Percentiles rank a stretch among this genome's conserved stretches.
These are phyloP conservation scores for Huiozyma sinensis DNA, from an alignment of 805 yeast genomes.

Conservation along the genomic window DNA sequence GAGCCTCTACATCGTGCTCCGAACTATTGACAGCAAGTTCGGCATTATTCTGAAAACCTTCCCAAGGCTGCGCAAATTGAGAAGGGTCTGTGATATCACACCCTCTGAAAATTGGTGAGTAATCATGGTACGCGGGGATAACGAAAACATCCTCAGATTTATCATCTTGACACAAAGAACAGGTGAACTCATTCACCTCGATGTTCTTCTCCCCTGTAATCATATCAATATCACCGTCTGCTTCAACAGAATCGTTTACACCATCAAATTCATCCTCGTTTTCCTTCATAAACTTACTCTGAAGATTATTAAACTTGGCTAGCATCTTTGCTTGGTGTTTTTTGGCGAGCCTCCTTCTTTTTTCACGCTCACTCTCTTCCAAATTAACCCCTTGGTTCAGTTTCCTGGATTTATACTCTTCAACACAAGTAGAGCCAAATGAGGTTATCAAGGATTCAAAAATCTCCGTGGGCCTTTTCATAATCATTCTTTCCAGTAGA, in stretches of 20 bases:
- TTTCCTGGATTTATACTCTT: conserved; percentile 39
- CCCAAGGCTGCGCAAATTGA: conserved; percentile 23
- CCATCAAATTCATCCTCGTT: conserved; percentile 29
- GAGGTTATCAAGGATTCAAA: conserved; percentile 42
- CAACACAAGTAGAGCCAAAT: conserved; percentile 47
- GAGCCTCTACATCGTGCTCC: conserved; percentile 5
- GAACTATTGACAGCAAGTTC: conserved; percentile 14
- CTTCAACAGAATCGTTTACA: conserved; percentile 27
- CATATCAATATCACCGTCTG: conserved; percentile 35
- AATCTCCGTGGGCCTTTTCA: conserved; percentile 37
- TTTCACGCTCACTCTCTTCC: conserved; percentile 46
- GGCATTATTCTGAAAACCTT: conserved; percentile 21
- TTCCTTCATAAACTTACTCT: conserved; percentile 57
- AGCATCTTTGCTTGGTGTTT: conserved; percentile 51
- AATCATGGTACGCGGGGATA: conserved; percentile 40
- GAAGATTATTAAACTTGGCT: conserved; percentile 61
- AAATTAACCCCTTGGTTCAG: conserved; percentile 29
- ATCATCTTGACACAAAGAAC: conserved; percentile 52
- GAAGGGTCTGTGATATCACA: conserved; percentile 19
- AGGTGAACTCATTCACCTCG: conserved; percentile 28
- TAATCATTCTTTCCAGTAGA: conserved; percentile 41
- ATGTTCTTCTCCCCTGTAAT: conserved; percentile 27
- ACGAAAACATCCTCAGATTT: conserved; percentile 45
- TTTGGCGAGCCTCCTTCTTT: conserved; percentile 46
- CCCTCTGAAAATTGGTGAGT: conserved; percentile 40